phyloP scores from a whole-genome alignment of 2,329 filamentous ascomycete genomes.

The Colletotrichum lini region DNA sequence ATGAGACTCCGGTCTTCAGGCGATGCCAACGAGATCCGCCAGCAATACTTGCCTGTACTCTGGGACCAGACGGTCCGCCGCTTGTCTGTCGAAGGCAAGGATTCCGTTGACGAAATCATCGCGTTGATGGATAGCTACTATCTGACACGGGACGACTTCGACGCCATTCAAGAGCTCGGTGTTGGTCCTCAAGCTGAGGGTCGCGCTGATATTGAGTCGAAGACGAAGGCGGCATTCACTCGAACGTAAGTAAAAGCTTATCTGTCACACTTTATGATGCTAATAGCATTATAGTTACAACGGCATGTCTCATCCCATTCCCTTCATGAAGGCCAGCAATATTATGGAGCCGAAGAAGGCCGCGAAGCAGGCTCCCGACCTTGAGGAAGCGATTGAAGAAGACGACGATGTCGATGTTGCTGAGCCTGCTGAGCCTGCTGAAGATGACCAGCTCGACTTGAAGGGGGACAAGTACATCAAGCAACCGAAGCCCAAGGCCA shows the following conservation, averaged over 20 bases:
- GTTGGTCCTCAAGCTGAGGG: conserved; percentile 87
- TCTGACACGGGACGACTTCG: conserved; percentile 94
- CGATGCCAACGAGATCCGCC: conserved; percentile 92
- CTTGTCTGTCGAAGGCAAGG: conserved; percentile 84
- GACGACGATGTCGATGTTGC: conserved; percentile 81
- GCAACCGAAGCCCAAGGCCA: conserved; percentile 80
- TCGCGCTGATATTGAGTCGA: conserved; percentile 82
- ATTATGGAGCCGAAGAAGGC: conserved; percentile 80
- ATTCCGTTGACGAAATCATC: conserved; percentile 86
- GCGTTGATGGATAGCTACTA: conserved; percentile 98
- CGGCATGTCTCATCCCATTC: conserved; percentile 85
- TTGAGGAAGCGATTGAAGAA: conserved; percentile 96
- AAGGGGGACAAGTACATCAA: conserved; percentile 98
- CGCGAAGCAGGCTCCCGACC: conserved; percentile 85
- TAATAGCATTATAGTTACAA: conserved; percentile 77
- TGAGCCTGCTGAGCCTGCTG: conserved; percentile 72
- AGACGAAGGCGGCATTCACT: conserved; percentile 92
- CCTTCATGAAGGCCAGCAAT: conserved; percentile 94
- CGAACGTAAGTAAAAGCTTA: conserved; percentile 74
- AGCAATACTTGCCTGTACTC: conserved; percentile 91
- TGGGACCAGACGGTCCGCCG: conserved; percentile 86
- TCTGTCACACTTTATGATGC: conserved; percentile 26
- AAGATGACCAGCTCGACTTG: conserved; percentile 84
- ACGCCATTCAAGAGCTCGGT: conserved; percentile 91
- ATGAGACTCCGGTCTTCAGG: conserved; percentile 94